phyloP scores from a whole-genome alignment of 2,329 filamentous ascomycete genomes.

The Aspergillus jensenii region DNA sequence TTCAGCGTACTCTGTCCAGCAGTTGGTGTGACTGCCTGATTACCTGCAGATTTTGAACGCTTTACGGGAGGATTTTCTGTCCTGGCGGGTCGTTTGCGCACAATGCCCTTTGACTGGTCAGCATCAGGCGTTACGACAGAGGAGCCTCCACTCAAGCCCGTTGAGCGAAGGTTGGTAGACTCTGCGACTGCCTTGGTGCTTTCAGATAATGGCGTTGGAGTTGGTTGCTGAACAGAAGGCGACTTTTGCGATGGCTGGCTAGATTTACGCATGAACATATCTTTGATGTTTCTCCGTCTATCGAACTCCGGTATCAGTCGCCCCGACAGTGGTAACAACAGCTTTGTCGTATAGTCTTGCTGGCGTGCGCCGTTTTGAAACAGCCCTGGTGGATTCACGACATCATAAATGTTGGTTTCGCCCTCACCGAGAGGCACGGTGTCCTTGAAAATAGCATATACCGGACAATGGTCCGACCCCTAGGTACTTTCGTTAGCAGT shows the following conservation, averaged over 20 bases:
- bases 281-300: conserved; percentile 78
- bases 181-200: not conserved
- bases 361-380: conserved; percentile 67
- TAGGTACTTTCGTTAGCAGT: conserved; percentile 28
- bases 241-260: conserved; percentile 20
- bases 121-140: not conserved
- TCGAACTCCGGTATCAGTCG: conserved; percentile 86
- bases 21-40: conserved; percentile 22
- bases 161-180: not conserved
- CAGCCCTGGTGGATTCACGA: conserved; percentile 74
- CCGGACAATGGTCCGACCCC: conserved; percentile 95
- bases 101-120: conserved; percentile 16
- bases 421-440: conserved; percentile 53
- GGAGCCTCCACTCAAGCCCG: not conserved
- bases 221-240: not conserved
- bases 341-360: conserved; percentile 63
- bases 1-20: conserved; percentile 65
- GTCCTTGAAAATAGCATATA: conserved; percentile 74
- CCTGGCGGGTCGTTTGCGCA: conserved; percentile 42
- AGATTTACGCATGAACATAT: conserved; percentile 78
- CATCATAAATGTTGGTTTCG: conserved; percentile 61
- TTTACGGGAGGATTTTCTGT: conserved; percentile 43
- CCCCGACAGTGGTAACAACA: conserved; percentile 72
- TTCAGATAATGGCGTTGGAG: not conserved
- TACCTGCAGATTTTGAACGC: conserved; percentile 48